These are phyloP conservation scores for Sanghuangporus weigelae DNA, from an alignment of 1,284 basidiomycete genomes.

Conservation along the genomic window DNA sequence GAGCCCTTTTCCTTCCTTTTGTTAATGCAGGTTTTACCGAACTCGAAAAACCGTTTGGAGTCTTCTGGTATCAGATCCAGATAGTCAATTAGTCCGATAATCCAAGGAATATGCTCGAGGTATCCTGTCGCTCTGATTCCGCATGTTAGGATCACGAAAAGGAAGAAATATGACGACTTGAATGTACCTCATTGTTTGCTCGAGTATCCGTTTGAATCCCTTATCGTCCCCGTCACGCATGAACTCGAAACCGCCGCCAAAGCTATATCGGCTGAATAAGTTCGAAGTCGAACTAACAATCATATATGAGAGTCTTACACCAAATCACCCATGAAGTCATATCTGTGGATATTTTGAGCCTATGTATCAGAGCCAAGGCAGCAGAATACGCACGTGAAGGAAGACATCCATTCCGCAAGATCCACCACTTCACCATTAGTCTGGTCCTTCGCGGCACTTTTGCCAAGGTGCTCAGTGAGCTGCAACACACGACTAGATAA, in stretches of 20 bases:
- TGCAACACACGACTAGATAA: constrained; percentile 29
- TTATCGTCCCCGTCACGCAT: constrained; percentile 20
- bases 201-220: constrained; percentile 13
- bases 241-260: constrained; percentile 19
- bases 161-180: neutral
- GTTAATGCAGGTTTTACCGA: constrained; percentile 17
- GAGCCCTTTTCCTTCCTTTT: constrained; percentile 22
- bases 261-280: constrained; percentile 20
- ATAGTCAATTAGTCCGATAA: neutral
- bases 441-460: constrained; percentile 8
- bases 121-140: neutral
- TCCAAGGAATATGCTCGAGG: constrained; percentile 11
- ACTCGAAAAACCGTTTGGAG: constrained; percentile 5
- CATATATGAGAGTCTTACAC: constrained; percentile 19
- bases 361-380: neutral
- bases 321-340: constrained; percentile 37
- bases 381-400: constrained; percentile 21
- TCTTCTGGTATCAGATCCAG: neutral
- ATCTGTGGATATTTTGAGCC: constrained; percentile 19
- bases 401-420: constrained; percentile 32
- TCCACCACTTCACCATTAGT: constrained; percentile 22
- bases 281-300: neutral
- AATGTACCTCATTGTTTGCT: constrained; percentile 12
- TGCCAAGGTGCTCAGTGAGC: constrained; percentile 28
- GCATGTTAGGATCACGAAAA: neutral